These are phyloP conservation scores for Chlamydomonas schloesseri DNA, from an alignment of 139 green algal species.

Conservation along the genomic window DNA sequence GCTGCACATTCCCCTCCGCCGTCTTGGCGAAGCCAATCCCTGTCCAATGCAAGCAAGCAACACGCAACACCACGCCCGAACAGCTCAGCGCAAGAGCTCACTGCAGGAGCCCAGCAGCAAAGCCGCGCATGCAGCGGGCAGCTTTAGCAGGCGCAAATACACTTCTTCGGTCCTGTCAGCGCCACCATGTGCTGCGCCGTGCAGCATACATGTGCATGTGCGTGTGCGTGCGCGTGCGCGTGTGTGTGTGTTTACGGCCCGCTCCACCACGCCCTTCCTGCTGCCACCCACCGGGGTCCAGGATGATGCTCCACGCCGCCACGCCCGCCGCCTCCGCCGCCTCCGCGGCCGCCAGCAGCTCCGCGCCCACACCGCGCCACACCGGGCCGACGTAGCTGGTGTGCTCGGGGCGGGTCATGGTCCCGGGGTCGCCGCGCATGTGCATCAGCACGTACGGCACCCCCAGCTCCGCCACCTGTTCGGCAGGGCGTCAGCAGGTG, in stretches of 20 bases:
- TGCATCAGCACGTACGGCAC: constrained; percentile 97
- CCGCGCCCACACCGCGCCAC: constrained; percentile 72
- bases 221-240: too few species aligned
- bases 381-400: constrained; percentile 69
- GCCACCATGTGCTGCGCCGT: too few species aligned
- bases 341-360: constrained; percentile 68
- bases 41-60: too few species aligned
- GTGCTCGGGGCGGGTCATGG: constrained; percentile 80
- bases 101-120: too few species aligned
- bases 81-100: too few species aligned
- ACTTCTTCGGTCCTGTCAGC: too few species aligned
- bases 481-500: not conserved
- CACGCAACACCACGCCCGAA: too few species aligned
- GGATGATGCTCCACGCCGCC: constrained; percentile 87
- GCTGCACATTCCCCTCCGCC: constrained; percentile 66
- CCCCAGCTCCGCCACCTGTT: constrained; percentile 79
- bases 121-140: not conserved
- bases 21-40: constrained; percentile 95
- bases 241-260: too few species aligned
- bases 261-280: too few species aligned
- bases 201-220: too few species aligned
- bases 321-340: constrained; percentile 81
- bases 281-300: constrained; percentile 78
- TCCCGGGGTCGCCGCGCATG: constrained; percentile 88
- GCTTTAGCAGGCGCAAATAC: too few species aligned